Conservation (phyloP, 2,329 filamentous ascomycete genomes). For the Reticulascus tulasneorum region DNA sequence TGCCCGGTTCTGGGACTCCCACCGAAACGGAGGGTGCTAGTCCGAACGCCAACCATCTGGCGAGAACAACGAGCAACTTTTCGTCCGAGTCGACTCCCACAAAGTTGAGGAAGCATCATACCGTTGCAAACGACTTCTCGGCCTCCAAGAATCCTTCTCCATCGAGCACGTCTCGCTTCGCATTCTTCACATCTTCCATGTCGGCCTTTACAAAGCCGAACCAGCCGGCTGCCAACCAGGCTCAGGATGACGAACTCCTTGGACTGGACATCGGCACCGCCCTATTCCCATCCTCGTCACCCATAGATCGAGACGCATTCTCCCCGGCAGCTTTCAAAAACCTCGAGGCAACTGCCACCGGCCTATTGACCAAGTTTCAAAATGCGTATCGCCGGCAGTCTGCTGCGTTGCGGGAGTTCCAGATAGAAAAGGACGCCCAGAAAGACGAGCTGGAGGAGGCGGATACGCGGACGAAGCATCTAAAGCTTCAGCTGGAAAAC, state of each 20-base stretch:
- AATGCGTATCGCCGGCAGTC: slow-evolving; percentile 53
- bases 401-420: slow-evolving; percentile 44
- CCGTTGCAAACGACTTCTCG: slow-evolving; percentile 13
- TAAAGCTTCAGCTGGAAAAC: slow-evolving; percentile 57
- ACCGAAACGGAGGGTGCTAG: slow-evolving; percentile 16
- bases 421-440: slow-evolving; percentile 49
- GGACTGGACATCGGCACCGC: slow-evolving; percentile 51
- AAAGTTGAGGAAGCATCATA: slow-evolving; percentile 16
- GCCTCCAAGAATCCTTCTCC: slow-evolving; percentile 29
- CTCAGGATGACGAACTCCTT: slow-evolving; percentile 48
- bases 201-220: slow-evolving; percentile 37
- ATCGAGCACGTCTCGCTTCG: slow-evolving; percentile 37
- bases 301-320: slow-evolving; percentile 44
- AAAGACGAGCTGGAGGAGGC: slow-evolving; percentile 54
- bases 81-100: slow-evolving; percentile 29
- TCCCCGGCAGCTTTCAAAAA: slow-evolving; percentile 59
- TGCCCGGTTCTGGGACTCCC: slow-evolving; percentile 23
- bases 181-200: slow-evolving; percentile 43
- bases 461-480: slow-evolving; percentile 43
- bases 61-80: slow-evolving; percentile 9
- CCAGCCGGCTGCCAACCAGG: slow-evolving; percentile 17
- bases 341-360: slow-evolving; percentile 53
- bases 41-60: slow-evolving; percentile 9
- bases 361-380: slow-evolving; percentile 54
- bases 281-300: slow-evolving; percentile 44